Base-by-base conservation (phyloP, 352 stramenopile genomes). In the Pythium folliculosum region DNA sequence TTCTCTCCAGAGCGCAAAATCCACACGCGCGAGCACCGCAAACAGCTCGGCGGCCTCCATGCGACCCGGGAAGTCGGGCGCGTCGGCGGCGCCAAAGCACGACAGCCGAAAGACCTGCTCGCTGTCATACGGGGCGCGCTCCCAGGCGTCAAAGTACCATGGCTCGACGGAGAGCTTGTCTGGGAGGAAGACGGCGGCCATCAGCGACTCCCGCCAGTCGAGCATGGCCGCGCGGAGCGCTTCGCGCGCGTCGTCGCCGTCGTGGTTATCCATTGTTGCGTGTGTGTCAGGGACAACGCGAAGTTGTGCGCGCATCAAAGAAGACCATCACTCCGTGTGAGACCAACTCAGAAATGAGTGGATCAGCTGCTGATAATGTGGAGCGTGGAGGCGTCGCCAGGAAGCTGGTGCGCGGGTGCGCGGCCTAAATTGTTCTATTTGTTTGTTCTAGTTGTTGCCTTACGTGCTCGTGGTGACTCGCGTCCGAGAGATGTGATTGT, bases 1-100 rank as follows among this genome's bases (percentile, higher is more conserved):
- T 12, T 55, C 49, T 37, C 49, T 2, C 49, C 49, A 55, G 1
- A 55, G 49, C n/a, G n/a, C 25, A n/a, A 55, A 37, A 19, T 55
- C 49, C 7, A 55, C 49, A 14, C 23, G 25, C 22, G 10, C 22
- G 22, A 55, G 25, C 22, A 55, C 22, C 21, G 49, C 49, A 38
- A 55, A 55, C 25, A 55, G 25, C 22, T 55, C 49, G 49, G 49
- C 49, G n/a, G 49, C 49, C 25, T 55, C n/a, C 49, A 55, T 38
- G 49, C 22, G 22, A 19, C 23, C 5, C 17, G 12, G 17, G 5
- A 37, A 38, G 49, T 37, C 25, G 7, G 22, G 22, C 17, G 17
- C 14, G 49, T 55, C 25, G n/a, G 19, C 16, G 22, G 49, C 49
- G 22, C 25, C 8, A 6, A 14, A 8, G 23, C 49, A 38, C 2